Percentiles rank a stretch among this genome's conserved stretches.
phyloP scores from a whole-genome alignment of 495 filamentous ascomycete genomes.

The Penicillium atrosanguineum region DNA sequence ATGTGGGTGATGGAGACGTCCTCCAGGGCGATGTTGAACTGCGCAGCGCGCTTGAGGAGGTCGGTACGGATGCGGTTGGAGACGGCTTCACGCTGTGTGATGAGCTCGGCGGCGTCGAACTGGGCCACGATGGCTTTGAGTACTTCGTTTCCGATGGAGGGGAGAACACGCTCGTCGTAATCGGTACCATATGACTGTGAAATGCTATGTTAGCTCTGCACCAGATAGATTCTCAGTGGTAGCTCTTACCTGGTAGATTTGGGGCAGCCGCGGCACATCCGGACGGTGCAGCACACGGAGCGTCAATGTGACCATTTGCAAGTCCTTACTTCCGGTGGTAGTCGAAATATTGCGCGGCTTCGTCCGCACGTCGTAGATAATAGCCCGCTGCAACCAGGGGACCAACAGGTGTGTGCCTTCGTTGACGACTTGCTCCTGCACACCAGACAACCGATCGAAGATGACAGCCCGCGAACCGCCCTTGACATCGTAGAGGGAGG shows the following conservation, averaged over 20 bases:
- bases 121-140: slow-evolving; percentile 98
- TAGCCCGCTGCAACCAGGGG: slow-evolving; percentile 92
- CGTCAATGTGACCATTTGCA: slow-evolving; percentile 99
- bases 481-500: slow-evolving; percentile 93
- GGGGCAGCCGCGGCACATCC: slow-evolving; percentile 86
- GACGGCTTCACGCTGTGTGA: slow-evolving; percentile 97
- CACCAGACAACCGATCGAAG: slow-evolving; percentile 91
- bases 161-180: slow-evolving; percentile 98
- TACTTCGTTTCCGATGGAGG: slow-evolving; percentile 99
- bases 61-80: slow-evolving; percentile 92
- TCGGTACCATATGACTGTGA: slow-evolving; percentile 77
- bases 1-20: slow-evolving; percentile 99
- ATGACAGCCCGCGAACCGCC: slow-evolving; percentile 94
- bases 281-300: slow-evolving; percentile 92
- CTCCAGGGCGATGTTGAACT: slow-evolving; percentile 99
- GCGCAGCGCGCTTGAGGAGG: slow-evolving; percentile 88
- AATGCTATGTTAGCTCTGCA: neutral
- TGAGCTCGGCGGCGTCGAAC: slow-evolving; percentile 98
- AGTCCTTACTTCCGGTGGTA: slow-evolving; percentile 97
- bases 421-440: slow-evolving; percentile 87
- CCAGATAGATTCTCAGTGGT: neutral
- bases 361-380: slow-evolving; percentile 96
- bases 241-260: slow-evolving; percentile 89
- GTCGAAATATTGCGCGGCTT: slow-evolving; percentile 96
- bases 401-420: slow-evolving; percentile 97